Conservation (phyloP, 2,329 filamentous ascomycete genomes). For the Emmonsiellopsis sp. region DNA sequence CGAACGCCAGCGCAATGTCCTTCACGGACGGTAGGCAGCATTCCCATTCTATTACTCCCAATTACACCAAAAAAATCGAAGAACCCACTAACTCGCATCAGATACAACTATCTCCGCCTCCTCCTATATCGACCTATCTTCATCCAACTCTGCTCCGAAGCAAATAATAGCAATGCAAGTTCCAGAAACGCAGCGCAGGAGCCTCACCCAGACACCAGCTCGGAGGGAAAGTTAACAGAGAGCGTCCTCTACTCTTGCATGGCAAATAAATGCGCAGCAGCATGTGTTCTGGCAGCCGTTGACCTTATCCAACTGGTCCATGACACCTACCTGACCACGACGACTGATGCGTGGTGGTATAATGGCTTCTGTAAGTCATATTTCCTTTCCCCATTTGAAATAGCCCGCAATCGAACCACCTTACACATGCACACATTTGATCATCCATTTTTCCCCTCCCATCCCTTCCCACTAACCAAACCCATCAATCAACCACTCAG, state of each 20-base stretch:
- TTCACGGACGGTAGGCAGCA: slow-evolving; percentile 18
- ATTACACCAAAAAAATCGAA: not conserved
- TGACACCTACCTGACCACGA: slow-evolving; percentile 19
- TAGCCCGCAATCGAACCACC: not conserved
- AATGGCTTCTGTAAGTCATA: slow-evolving; percentile 30
- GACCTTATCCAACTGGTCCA: slow-evolving; percentile 23
- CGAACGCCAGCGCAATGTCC: slow-evolving; percentile 22
- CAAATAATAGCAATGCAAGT: not conserved
- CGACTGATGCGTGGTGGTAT: slow-evolving; percentile 30
- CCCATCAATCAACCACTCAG: slow-evolving; percentile 8
- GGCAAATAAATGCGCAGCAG: slow-evolving; percentile 21
- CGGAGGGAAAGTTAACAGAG: not conserved
- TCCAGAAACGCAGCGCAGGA: not conserved
- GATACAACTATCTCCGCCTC: slow-evolving; percentile 25
- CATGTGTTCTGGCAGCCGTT: slow-evolving; percentile 23
- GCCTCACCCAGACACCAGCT: not conserved
- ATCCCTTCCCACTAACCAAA: too few relatives aligned
- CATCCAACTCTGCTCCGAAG: slow-evolving; percentile 23
- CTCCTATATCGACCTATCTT: slow-evolving; percentile 28
- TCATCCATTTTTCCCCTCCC: not conserved
- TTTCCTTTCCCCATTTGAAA: not conserved
- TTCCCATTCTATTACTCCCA: not conserved
- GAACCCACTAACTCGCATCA: slow-evolving; percentile 4
- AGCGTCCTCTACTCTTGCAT: slow-evolving; percentile 18
- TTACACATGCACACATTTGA: not conserved